Conservation (phyloP, 169 alveolate genomes). For the Hepatocystis sp. region DNA sequence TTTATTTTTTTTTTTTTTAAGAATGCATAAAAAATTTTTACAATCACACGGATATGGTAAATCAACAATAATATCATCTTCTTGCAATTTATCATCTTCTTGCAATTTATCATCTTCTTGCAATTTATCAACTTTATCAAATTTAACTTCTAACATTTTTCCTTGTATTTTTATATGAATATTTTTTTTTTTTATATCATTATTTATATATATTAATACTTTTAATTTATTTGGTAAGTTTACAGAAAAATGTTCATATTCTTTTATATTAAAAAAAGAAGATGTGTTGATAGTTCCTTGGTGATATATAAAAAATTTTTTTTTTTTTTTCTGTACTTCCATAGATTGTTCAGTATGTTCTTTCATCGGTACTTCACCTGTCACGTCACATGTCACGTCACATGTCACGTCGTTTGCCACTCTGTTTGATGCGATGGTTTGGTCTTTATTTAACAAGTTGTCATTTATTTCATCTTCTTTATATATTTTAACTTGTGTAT, state of each 20-base stretch:
- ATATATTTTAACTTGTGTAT: constrained; percentile 27
- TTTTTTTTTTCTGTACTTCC: background rate
- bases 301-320: constrained; percentile 27
- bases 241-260: constrained; percentile 23
- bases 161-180: constrained; percentile 7
- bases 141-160: constrained; percentile 23
- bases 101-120: too few relatives aligned
- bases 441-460: too few relatives aligned
- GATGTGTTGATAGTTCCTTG: constrained; percentile 58
- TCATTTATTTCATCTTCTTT: background rate
- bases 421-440: too few relatives aligned
- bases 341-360: background rate
- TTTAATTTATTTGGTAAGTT: constrained; percentile 57
- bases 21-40: constrained; percentile 26
- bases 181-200: constrained; percentile 16
- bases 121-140: too few relatives aligned
- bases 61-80: constrained; percentile 17
- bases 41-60: constrained; percentile 49
- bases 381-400: background rate
- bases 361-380: background rate
- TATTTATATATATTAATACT: constrained; percentile 28
- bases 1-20: constrained; percentile 23
- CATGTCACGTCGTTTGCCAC: background rate
- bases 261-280: constrained; percentile 29
- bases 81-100: constrained; percentile 29